These are phyloP conservation scores for Ampelomyces quisqualis DNA, from an alignment of 2,329 filamentous ascomycete species.

Conservation along the genomic window DNA sequence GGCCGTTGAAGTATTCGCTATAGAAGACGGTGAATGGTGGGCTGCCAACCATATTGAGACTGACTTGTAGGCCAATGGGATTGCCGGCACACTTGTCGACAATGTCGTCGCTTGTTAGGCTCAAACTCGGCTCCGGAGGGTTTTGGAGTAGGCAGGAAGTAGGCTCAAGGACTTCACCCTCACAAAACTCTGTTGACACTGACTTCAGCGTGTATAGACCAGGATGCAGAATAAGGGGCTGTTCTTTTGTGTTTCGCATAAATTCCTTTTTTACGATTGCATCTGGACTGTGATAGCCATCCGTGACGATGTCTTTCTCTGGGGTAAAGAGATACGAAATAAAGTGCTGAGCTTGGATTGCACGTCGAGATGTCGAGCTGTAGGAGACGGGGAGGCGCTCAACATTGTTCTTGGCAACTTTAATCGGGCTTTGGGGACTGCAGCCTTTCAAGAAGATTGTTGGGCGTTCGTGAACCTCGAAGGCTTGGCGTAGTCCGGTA, in stretches of 20 bases:
- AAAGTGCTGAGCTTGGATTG: conserved; percentile 66
- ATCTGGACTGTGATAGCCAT: conserved; percentile 64
- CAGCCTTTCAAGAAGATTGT: conserved; percentile 70
- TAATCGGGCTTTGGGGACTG: conserved; percentile 75
- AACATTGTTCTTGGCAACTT: conserved; percentile 73
- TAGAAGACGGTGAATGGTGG: conserved; percentile 88
- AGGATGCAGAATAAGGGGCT: conserved; percentile 69
- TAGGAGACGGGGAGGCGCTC: conserved; percentile 71
- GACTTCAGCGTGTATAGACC: conserved; percentile 85
- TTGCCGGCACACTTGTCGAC: conserved; percentile 94
- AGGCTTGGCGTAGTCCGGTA: conserved; percentile 69
- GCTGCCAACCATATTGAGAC: conserved; percentile 86
- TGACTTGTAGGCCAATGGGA: conserved; percentile 84
- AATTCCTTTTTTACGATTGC: conserved; percentile 60
- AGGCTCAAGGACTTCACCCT: conserved; percentile 87
- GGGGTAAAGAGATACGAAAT: conserved; percentile 82
- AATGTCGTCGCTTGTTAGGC: conserved; percentile 74
- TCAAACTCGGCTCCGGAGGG: conserved; percentile 79
- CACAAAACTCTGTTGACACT: conserved; percentile 76
- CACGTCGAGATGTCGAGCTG: conserved; percentile 58
- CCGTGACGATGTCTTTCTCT: conserved; percentile 66
- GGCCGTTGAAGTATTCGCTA: conserved; percentile 63
- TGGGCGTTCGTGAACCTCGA: conserved; percentile 85
- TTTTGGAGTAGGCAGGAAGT: conserved; percentile 92
- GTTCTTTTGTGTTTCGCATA: conserved; percentile 63